Evolutionary conservation across 352 stramenopile genomes (phyloP), one percentile per base, ranked within the genome.

Genomic region (Globisporangium spinosum): DNA sequence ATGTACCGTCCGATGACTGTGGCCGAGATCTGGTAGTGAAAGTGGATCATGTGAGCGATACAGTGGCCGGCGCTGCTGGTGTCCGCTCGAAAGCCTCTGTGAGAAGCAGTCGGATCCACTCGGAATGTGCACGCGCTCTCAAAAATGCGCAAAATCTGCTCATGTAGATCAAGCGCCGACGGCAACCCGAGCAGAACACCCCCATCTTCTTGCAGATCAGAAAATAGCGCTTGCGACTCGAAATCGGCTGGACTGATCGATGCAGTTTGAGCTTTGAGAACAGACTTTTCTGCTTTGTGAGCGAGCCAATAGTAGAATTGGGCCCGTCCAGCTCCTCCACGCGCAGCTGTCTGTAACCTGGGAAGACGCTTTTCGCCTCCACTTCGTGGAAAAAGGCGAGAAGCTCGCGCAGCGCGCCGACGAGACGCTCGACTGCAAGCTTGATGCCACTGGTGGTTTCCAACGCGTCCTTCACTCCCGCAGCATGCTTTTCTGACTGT

Each of bases 71-170:
- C 12, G 38, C 1, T 13, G 38, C 38, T 17, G 38, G 8, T 15
- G 13, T 45, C 12, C 10, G 3, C 1, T 17, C 12, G 38, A 45
- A 13, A 15, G 38, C 38, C 3, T 69, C 12, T n/a, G 17, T 10
- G 20, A 53, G 5, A 53, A n/a, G 3, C 13, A 49, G 13, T 53
- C 45, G 5, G 17, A 12, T 23, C 17, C 12, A 53, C 38, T 20
- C 38, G 38, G 12, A 53, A 53, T 35, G 22, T 53, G 54, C 69
- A 71, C 3, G 60, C 65, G 2, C 4, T 35, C 1, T 40, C 49
- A 32, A 75, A 70, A 22, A 72, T 70, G 8, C 58, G 55, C n/a
- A 75, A 15, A 32, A 75, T 72, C 15, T 54, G 47, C 8, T 68
- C 29, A 22, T 70, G 40, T 9, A 67, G 34, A 3, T 64, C 66